These are phyloP conservation scores for Erythrophleum fordii DNA, from an alignment of 306 rosid genomes.

Conservation along the genomic window DNA sequence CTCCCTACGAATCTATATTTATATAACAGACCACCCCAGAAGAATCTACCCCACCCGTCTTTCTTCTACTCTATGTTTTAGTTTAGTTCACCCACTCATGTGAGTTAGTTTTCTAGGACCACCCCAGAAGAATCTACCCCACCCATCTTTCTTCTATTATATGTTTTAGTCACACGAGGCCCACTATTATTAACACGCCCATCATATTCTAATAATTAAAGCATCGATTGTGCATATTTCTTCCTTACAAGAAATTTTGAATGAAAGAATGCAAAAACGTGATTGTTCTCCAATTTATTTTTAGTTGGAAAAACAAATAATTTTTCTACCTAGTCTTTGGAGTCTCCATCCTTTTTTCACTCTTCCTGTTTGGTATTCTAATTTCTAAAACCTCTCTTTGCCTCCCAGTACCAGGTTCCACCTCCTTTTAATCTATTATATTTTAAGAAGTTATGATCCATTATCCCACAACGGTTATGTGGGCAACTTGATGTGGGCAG, in stretches of 20 bases:
- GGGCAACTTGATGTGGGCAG: neutral
- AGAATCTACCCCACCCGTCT: too few relatives aligned
- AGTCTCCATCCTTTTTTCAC: neutral
- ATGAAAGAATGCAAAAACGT: neutral
- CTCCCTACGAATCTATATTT: too few relatives aligned
- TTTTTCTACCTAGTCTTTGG: neutral
- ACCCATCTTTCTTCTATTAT: too few relatives aligned
- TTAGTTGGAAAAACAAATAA: neutral
- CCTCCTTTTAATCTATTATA: neutral
- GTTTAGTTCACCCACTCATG: too few relatives aligned
- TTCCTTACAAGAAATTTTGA: too few relatives aligned
- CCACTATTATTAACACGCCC: too few relatives aligned
- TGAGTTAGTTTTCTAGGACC: too few relatives aligned
- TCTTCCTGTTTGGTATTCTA: neutral
- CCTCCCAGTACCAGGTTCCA: neutral
- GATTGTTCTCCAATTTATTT: neutral
- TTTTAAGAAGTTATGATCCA: neutral
- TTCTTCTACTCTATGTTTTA: too few relatives aligned
- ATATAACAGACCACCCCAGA: too few relatives aligned
- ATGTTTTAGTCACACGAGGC: too few relatives aligned
- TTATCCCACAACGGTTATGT: neutral
- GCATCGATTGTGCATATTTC: neutral
- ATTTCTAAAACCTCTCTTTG: too few relatives aligned
- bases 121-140: too few relatives aligned
- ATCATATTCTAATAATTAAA: conserved; percentile 16